Conservation (phyloP, 2,329 filamentous ascomycete species). For the Seiridium unicorne region DNA sequence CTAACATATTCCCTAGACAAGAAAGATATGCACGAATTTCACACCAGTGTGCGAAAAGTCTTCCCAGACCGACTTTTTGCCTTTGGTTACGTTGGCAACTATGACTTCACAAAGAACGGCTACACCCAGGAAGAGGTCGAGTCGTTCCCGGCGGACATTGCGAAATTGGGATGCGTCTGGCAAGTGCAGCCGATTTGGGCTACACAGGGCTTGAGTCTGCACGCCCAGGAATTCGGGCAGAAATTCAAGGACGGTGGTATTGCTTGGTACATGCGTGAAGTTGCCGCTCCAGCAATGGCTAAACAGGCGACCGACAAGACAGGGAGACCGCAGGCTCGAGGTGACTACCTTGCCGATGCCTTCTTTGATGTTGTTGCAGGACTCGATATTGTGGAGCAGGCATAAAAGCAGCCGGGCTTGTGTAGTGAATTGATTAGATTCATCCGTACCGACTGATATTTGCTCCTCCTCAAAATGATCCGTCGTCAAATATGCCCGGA, state of each 20-base stretch:
- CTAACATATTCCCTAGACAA: neutral
- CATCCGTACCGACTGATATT: too few species aligned
- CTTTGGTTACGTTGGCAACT: slow-evolving; percentile 36
- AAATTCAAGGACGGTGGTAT: slow-evolving; percentile 33
- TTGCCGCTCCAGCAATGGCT: slow-evolving; percentile 22
- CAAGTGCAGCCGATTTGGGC: slow-evolving; percentile 40
- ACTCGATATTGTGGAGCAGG: slow-evolving; percentile 13
- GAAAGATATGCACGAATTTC: slow-evolving; percentile 35
- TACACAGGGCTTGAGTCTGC: slow-evolving; percentile 31
- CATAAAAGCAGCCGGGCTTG: neutral
- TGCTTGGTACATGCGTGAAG: slow-evolving; percentile 30
- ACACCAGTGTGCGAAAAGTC: slow-evolving; percentile 30
- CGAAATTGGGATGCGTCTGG: slow-evolving; percentile 36
- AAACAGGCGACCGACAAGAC: slow-evolving; percentile 29
- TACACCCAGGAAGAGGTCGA: slow-evolving; percentile 29
- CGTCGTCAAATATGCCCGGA: too few species aligned
- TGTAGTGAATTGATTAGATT: neutral
- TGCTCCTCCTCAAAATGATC: too few species aligned
- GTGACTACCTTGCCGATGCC: slow-evolving; percentile 33
- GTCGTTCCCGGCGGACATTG: slow-evolving; percentile 29
- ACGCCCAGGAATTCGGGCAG: slow-evolving; percentile 30
- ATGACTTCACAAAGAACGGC: slow-evolving; percentile 32
- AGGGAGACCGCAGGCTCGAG: slow-evolving; percentile 32
- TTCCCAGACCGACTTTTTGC: slow-evolving; percentile 34
- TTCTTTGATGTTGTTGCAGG: slow-evolving; percentile 33